Conservation (phyloP, 2,329 filamentous ascomycete genomes). For the Botrytis byssoidea region DNA sequence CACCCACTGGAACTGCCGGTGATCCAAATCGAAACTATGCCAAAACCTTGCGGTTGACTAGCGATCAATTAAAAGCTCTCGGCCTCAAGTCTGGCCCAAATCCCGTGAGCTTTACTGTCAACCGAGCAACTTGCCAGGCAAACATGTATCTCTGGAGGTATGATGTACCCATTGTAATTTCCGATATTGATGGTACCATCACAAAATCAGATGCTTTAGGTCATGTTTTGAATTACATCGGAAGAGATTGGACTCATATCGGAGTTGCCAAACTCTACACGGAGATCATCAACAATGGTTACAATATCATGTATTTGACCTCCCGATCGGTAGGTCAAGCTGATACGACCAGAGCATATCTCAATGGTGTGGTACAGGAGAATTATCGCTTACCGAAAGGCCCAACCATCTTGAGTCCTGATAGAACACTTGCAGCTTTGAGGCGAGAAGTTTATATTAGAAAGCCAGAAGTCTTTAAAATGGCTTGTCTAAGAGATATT, state of each 20-base stretch:
- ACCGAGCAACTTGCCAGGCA: slow-evolving; percentile 86
- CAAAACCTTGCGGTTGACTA: slow-evolving; percentile 92
- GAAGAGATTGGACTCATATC: slow-evolving; percentile 95
- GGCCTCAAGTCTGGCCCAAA: slow-evolving; percentile 84
- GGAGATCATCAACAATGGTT: slow-evolving; percentile 91
- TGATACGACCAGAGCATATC: slow-evolving; percentile 83
- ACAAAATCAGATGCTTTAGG: slow-evolving; percentile 95
- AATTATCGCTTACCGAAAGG: slow-evolving; percentile 82
- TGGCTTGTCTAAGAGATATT: slow-evolving; percentile 95
- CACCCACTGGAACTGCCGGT: slow-evolving; percentile 62
- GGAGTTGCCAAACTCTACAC: slow-evolving; percentile 97
- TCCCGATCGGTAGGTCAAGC: slow-evolving; percentile 91
- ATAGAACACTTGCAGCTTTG: slow-evolving; percentile 90
- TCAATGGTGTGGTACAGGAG: slow-evolving; percentile 86
- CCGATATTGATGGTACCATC: slow-evolving; percentile 97
- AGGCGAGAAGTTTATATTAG: slow-evolving; percentile 90
- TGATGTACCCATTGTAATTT: slow-evolving; percentile 92
- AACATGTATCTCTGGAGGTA: slow-evolving; percentile 93
- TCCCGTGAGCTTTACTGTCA: slow-evolving; percentile 93
- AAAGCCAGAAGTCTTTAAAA: slow-evolving; percentile 98
- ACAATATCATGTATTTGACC: slow-evolving; percentile 98
- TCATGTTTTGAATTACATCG: slow-evolving; percentile 94
- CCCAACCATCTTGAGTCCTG: slow-evolving; percentile 91
- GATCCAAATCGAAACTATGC: slow-evolving; percentile 87
- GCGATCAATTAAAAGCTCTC: slow-evolving; percentile 87